Percentiles rank a stretch among this genome's conserved stretches.
phyloP scores from a whole-genome alignment of 306 rosid genomes.

The Cicer arietinum region DNA sequence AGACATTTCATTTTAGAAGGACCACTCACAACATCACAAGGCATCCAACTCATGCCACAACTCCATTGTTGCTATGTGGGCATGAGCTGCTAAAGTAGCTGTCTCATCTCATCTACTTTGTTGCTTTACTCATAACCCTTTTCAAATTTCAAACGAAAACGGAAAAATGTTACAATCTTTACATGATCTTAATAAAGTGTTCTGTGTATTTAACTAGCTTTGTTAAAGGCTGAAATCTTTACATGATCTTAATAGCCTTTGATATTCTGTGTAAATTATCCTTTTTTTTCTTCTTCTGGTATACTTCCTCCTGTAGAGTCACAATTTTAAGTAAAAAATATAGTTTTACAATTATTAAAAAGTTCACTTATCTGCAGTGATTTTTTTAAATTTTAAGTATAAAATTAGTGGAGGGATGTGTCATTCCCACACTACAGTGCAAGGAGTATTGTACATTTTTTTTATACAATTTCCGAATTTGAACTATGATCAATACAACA shows the following conservation, averaged over 20 bases:
- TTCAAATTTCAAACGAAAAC: slow-evolving; percentile 40
- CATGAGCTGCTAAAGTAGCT: slow-evolving; percentile 50
- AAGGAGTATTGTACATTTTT: too few species aligned
- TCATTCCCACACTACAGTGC: too few species aligned
- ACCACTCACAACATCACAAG: slow-evolving; percentile 56
- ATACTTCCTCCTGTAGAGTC: too few species aligned
- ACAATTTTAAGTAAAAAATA: too few species aligned
- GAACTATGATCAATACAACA: too few species aligned
- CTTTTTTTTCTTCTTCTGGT: too few species aligned
- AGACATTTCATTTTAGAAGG: slow-evolving; percentile 50
- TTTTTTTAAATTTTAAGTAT: too few species aligned
- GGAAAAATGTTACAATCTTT: slow-evolving; percentile 23
- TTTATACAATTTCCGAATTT: too few species aligned
- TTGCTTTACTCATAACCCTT: slow-evolving; percentile 55
- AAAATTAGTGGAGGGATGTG: too few species aligned
- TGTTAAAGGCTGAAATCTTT: not conserved
- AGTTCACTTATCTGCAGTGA: too few species aligned
- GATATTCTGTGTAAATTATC: not conserved
- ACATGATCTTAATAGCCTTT: too few species aligned
- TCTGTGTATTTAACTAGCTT: not conserved
- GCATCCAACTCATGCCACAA: slow-evolving; percentile 40
- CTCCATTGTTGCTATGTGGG: slow-evolving; percentile 41
- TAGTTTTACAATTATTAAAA: too few species aligned
- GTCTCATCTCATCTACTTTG: slow-evolving; percentile 52
- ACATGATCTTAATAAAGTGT: slow-evolving; percentile 30